phyloP scores from a whole-genome alignment of 73 alveolate genomes.

The Tetrahymena thermophila region DNA sequence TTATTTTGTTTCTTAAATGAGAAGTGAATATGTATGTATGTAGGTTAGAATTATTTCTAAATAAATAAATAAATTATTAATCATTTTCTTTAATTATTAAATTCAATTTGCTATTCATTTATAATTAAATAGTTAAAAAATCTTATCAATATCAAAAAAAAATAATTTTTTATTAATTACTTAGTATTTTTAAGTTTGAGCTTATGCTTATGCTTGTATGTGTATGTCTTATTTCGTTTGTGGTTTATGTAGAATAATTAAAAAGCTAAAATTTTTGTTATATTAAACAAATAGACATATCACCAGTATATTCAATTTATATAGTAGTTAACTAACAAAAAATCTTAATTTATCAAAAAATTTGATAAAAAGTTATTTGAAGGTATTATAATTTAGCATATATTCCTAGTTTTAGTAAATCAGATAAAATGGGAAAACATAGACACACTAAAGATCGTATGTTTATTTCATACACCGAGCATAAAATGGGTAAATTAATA shows the following conservation, averaged over 20 bases:
- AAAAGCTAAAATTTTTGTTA: not conserved
- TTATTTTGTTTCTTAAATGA: no score
- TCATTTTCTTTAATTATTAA: no score
- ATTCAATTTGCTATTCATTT: no score
- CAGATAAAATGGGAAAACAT: conserved; percentile 66
- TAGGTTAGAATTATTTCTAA: no score
- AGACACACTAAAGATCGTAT: conserved; percentile 76
- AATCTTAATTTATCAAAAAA: not conserved
- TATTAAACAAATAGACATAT: not conserved
- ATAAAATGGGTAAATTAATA: not conserved
- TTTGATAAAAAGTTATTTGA: not conserved
- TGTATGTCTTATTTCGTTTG: not conserved
- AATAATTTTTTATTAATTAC: no score
- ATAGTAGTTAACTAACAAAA: not conserved
- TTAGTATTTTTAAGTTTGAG: no score
- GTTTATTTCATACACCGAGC: conserved; percentile 71
- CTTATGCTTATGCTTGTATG: no score
- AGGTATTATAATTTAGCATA: not conserved
- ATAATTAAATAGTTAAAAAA: no score
- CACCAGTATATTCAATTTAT: not conserved
- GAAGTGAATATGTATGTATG: no score
- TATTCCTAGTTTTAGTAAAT: not conserved
- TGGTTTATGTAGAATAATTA: not conserved
- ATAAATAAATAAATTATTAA: no score
- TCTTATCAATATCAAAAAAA: no score